phyloP scores from a whole-genome alignment of 257 asterid species.

The Jacaranda copaia region DNA sequence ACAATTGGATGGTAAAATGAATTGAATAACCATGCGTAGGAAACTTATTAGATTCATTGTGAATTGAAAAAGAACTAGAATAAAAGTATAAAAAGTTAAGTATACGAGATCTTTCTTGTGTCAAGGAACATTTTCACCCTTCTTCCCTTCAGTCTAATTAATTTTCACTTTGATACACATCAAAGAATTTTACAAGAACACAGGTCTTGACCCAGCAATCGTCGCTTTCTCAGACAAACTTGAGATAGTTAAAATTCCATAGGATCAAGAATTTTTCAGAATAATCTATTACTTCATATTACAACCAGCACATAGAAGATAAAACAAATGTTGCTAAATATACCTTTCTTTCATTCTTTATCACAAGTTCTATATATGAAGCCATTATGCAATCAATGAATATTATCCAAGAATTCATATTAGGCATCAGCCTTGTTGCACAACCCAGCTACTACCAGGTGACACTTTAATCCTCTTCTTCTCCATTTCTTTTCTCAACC shows the following conservation, averaged over 20 bases:
- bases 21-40: no score
- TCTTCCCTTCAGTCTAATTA: background rate
- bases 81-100: no score
- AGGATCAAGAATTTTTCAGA: no score
- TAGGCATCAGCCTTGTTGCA: constrained; percentile 29
- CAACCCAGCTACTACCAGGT: constrained; percentile 59
- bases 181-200: background rate
- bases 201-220: background rate
- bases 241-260: no score
- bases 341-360: background rate
- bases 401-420: background rate
- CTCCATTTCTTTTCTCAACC: constrained; percentile 51
- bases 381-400: background rate
- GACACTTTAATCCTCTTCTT: constrained; percentile 47
- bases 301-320: no score
- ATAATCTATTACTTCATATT: background rate
- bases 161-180: background rate
- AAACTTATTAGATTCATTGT: no score
- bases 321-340: no score
- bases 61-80: no score
- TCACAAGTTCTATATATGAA: background rate
- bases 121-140: background rate
- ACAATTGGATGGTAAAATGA: no score
- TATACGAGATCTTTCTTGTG: no score
- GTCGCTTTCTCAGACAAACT: no score